These are phyloP conservation scores for Raphanus hybrid DNA, from an alignment of 441 rosid species.

Conservation along the genomic window DNA sequence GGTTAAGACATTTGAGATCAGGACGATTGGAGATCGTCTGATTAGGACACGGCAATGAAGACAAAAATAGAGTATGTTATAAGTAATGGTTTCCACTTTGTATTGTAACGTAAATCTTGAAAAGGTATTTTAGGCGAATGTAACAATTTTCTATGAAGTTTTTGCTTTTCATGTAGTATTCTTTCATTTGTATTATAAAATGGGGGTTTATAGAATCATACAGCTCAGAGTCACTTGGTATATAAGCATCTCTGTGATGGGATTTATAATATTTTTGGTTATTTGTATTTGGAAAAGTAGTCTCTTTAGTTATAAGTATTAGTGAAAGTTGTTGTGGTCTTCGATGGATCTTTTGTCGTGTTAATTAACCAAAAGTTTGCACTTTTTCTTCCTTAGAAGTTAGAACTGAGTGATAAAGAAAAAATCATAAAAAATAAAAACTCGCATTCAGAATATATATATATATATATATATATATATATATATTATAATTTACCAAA, in stretches of 20 bases:
- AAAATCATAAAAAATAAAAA: not conserved
- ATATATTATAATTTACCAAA: not conserved
- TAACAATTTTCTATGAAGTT: conserved; percentile 1
- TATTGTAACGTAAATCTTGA: conserved; percentile 13
- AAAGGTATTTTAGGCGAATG: conserved; percentile 26
- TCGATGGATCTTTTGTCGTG: conserved; percentile 29
- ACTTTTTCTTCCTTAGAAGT: conserved; percentile 1
- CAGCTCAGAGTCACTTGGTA: conserved; percentile 38
- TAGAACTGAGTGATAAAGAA: not conserved
- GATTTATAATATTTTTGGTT: conserved; percentile 18
- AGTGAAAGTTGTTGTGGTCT: conserved; percentile 28
- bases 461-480: no score
- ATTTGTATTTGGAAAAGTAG: conserved; percentile 3
- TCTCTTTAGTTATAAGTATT: conserved; percentile 10
- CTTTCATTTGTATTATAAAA: conserved; percentile 36
- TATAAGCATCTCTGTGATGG: conserved; percentile 37
- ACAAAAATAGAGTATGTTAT: not conserved
- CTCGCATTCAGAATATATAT: not conserved
- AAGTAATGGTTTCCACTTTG: conserved; percentile 15
- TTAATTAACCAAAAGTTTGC: conserved; percentile 20
- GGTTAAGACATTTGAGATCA: conserved; percentile 76
- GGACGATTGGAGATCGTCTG: conserved; percentile 64
- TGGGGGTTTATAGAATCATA: conserved; percentile 24
- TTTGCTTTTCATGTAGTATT: not conserved
- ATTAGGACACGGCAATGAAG: conserved; percentile 67